Percentiles rank a stretch among this genome's conserved stretches.
These are phyloP conservation scores for Ciborinia camelliae DNA, from an alignment of 2,329 filamentous ascomycete species.

Conservation along the genomic window DNA sequence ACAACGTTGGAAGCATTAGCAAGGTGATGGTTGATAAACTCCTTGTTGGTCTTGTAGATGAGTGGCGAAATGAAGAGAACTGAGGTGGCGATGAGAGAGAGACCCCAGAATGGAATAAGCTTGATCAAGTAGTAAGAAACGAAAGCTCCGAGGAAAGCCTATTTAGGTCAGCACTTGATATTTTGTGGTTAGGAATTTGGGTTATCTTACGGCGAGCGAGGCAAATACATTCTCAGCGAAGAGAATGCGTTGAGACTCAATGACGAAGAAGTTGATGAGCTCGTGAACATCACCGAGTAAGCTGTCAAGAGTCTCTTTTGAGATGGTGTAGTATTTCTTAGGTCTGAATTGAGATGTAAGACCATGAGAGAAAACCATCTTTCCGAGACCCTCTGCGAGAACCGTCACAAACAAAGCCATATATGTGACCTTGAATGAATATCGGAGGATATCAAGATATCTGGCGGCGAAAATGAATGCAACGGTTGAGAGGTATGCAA, in stretches of 20 bases:
- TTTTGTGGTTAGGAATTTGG: background rate
- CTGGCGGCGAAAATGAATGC: conserved; percentile 59
- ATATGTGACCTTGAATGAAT: conserved; percentile 62
- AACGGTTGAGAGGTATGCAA: conserved; percentile 59
- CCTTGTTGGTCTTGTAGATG: conserved; percentile 64
- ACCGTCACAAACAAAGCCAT: conserved; percentile 59
- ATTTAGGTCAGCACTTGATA: conserved; percentile 21
- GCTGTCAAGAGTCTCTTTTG: conserved; percentile 58
- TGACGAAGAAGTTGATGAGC: conserved; percentile 68
- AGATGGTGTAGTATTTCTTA: conserved; percentile 63
- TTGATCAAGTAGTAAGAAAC: conserved; percentile 67
- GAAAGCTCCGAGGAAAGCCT: conserved; percentile 61
- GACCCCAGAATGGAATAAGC: conserved; percentile 67
- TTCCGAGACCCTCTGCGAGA: conserved; percentile 58
- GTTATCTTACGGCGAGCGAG: conserved; percentile 54
- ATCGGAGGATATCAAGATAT: conserved; percentile 65
- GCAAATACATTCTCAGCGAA: conserved; percentile 64
- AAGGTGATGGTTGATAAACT: conserved; percentile 63
- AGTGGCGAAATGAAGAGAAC: conserved; percentile 60
- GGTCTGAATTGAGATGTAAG: conserved; percentile 64
- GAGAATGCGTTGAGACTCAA: conserved; percentile 65
- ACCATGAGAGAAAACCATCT: conserved; percentile 58
- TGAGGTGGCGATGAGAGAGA: conserved; percentile 58
- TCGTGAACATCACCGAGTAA: conserved; percentile 63
- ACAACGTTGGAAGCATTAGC: conserved; percentile 55